Conservation (phyloP, 805 yeast genomes). For the Brettanomyces nanus region DNA sequence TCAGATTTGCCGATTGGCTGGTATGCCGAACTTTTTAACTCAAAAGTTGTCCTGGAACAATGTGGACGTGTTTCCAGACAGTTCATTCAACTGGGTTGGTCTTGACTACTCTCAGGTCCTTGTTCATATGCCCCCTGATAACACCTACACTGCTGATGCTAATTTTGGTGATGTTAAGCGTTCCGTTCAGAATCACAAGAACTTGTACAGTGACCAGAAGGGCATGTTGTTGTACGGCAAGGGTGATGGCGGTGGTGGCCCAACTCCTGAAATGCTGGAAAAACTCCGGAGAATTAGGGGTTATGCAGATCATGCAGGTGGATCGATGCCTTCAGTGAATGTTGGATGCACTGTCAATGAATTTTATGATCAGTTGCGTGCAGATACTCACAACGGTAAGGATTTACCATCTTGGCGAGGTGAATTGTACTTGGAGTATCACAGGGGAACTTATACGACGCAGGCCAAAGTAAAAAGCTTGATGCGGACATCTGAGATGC, state of each 20-base stretch:
- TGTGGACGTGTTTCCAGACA: constrained; percentile 81
- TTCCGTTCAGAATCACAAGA: constrained; percentile 74
- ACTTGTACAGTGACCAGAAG: constrained; percentile 69
- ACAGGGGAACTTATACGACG: constrained; percentile 94
- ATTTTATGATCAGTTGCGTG: constrained; percentile 61
- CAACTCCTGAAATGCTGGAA: constrained; percentile 88
- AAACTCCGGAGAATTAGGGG: constrained; percentile 90
- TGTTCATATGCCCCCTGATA: constrained; percentile 97
- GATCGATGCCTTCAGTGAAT: constrained; percentile 69
- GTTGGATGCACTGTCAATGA: constrained; percentile 74
- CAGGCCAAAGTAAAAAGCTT: constrained; percentile 80
- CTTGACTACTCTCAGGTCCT: constrained; percentile 89
- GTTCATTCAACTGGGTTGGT: constrained; percentile 93
- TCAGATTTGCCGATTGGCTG: constrained; percentile 82
- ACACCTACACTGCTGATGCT: constrained; percentile 90
- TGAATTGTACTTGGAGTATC: constrained; percentile 89
- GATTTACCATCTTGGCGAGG: constrained; percentile 85
- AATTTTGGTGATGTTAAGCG: constrained; percentile 88
- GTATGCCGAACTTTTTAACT: constrained; percentile 76
- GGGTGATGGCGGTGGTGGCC: constrained; percentile 99
- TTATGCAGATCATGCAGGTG: constrained; percentile 67
- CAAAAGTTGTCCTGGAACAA: constrained; percentile 97
- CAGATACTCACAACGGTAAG: constrained; percentile 55
- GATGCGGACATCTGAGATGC: constrained; percentile 68
- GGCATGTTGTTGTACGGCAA: constrained; percentile 81